Base-by-base conservation (phyloP, 345 rosid species). In the Lumnitzera racemosa region DNA sequence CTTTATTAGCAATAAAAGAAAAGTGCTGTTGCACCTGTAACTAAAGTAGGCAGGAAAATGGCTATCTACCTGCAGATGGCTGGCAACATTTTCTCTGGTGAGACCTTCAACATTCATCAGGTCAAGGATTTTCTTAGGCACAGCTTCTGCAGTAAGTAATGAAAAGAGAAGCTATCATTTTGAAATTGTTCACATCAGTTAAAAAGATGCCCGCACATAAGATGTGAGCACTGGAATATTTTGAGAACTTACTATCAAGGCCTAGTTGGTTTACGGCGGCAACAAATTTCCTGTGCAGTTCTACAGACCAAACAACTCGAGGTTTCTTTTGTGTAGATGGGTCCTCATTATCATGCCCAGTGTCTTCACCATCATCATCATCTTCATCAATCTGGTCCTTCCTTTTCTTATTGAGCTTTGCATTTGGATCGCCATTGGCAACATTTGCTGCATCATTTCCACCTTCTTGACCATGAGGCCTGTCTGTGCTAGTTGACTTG, bases 41-140 rank as follows among this genome's bases (percentile, higher is more conserved):
- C 24, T 15, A 24, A 55, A 47, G 51, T 46, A 27, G 55, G 68
- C 17, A 24, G 51, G 27, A 52, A 20, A 15, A 53, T 47, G 53
- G 49, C 49, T 43, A 27, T 53, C 25, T 67, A 72, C 98, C 98
- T 91, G 98, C 67, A 91, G 89, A 72, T 91, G 98, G 76, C 98
- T 91, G 51, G 96, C 96, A 29, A 91, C 96, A 61, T 91, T 89
- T 73, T 91, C 98, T 72, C 96, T 82, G 49, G 94, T 87, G 50
- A 91, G 88, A 56, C 83, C 83, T 59, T 83, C 97, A 61, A 83
- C 97, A 70, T 86, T 83, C 99, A 94, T 94, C 61, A 90, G 59
- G 69, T 90, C 96, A 31, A 94, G 90, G 65, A 94, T 90, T 81
- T 84, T 88, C 74, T 94, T 94, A 2, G 99, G 99, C 63, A 90